phyloP scores from a whole-genome alignment of 129 eudicot genomes.

The Smallanthus sonchifolius region DNA sequence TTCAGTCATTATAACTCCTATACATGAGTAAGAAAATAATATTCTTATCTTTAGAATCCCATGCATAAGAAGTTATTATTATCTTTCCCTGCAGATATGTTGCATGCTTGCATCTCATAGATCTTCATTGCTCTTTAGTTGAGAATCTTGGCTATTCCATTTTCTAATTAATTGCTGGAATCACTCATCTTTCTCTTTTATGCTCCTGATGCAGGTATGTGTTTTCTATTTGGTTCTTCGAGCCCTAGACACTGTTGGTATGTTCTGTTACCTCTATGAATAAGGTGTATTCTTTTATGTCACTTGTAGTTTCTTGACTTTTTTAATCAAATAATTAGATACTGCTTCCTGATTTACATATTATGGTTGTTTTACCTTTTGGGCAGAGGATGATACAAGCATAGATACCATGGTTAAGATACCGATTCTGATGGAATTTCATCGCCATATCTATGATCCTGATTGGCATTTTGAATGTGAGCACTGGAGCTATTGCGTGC shows the following conservation, averaged over 20 bases:
- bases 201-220: conserved; percentile 57
- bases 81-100: no score
- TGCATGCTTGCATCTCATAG: no score
- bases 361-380: conserved; percentile 12
- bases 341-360: not conserved
- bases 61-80: no score
- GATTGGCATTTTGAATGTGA: conserved; percentile 97
- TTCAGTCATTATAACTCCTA: no score
- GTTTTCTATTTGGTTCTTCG: conserved; percentile 96
- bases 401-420: conserved; percentile 76
- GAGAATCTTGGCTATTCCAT: not conserved
- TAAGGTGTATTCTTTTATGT: not conserved
- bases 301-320: not conserved
- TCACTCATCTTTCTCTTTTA: no score
- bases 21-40: no score
- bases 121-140: no score
- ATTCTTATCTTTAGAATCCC: no score
- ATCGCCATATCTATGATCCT: conserved; percentile 75
- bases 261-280: conserved; percentile 15
- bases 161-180: no score
- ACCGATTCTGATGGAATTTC: conserved; percentile 82
- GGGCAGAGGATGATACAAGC: conserved; percentile 95
- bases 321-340: no score
- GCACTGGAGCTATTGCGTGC: conserved; percentile 14
- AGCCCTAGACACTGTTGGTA: conserved; percentile 98